Conservation (phyloP, 2,329 filamentous ascomycete genomes). For the Fusarium agapanthi region DNA sequence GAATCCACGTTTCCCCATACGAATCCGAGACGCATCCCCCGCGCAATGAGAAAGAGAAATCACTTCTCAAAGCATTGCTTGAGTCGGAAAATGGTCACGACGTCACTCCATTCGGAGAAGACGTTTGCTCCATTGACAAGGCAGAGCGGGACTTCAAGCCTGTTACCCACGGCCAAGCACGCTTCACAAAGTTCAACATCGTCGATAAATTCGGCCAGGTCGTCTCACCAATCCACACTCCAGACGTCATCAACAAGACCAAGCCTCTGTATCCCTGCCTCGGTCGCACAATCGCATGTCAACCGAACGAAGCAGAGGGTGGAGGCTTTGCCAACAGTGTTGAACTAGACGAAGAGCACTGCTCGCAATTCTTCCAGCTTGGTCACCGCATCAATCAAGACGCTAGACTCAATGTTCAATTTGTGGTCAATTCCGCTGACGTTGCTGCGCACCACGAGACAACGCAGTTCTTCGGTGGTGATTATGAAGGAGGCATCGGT, state of each 20-base stretch:
- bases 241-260: background rate
- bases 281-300: background rate
- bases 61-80: accelerated
- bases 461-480: background rate
- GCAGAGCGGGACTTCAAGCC: background rate
- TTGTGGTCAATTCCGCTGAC: background rate
- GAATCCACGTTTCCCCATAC: background rate
- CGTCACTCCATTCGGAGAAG: background rate
- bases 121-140: background rate
- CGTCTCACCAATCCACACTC: background rate
- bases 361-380: background rate
- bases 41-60: background rate
- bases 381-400: background rate
- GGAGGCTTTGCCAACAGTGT: background rate
- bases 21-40: background rate
- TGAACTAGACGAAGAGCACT: background rate
- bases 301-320: background rate
- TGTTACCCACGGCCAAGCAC: background rate
- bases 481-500: background rate
- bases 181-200: background rate
- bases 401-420: background rate
- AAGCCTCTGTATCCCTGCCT: background rate
- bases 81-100: background rate
- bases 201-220: background rate
- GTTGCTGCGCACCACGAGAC: background rate